Conservation (phyloP, 2,329 filamentous ascomycete species). For the Colletotrichum sp. region DNA sequence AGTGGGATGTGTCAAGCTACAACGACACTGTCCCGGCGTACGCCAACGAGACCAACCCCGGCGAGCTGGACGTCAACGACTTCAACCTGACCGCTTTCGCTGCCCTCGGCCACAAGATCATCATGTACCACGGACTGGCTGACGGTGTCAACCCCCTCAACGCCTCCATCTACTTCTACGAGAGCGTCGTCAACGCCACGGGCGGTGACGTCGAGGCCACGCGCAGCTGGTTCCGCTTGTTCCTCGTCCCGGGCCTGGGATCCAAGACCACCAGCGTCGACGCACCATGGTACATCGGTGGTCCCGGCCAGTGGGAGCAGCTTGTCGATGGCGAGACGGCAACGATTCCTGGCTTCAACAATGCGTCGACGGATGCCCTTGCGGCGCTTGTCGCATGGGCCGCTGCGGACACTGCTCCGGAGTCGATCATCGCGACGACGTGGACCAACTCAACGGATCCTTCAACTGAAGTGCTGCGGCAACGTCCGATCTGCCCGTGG, state of each 20-base stretch:
- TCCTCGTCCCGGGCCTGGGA: slow-evolving; percentile 54
- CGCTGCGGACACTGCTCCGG: slow-evolving; percentile 34
- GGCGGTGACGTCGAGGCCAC: slow-evolving; percentile 33
- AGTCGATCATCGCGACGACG: slow-evolving; percentile 39
- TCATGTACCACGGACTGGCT: slow-evolving; percentile 48
- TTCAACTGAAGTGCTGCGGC: slow-evolving; percentile 43
- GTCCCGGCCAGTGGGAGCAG: slow-evolving; percentile 29
- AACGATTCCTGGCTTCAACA: slow-evolving; percentile 38
- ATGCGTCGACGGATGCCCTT: slow-evolving; percentile 40
- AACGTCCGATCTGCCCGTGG: slow-evolving; percentile 51
- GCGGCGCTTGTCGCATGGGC: slow-evolving; percentile 43
- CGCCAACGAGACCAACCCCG: slow-evolving; percentile 40
- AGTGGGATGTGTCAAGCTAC: slow-evolving; percentile 34
- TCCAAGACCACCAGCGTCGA: slow-evolving; percentile 41
- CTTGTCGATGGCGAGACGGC: slow-evolving; percentile 18
- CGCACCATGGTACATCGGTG: slow-evolving; percentile 46
- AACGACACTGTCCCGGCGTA: slow-evolving; percentile 31
- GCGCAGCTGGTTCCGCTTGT: slow-evolving; percentile 55
- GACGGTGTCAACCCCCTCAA: slow-evolving; percentile 42
- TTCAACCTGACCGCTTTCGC: slow-evolving; percentile 42
- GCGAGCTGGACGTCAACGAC: slow-evolving; percentile 38
- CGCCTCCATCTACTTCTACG: slow-evolving; percentile 40
- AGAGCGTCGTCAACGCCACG: slow-evolving; percentile 44
- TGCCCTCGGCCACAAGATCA: slow-evolving; percentile 43
- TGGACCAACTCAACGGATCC: slow-evolving; percentile 30